These are phyloP conservation scores for Pleurotus sapidus DNA, from an alignment of 768 basidiomycete genomes.

Conservation along the genomic window DNA sequence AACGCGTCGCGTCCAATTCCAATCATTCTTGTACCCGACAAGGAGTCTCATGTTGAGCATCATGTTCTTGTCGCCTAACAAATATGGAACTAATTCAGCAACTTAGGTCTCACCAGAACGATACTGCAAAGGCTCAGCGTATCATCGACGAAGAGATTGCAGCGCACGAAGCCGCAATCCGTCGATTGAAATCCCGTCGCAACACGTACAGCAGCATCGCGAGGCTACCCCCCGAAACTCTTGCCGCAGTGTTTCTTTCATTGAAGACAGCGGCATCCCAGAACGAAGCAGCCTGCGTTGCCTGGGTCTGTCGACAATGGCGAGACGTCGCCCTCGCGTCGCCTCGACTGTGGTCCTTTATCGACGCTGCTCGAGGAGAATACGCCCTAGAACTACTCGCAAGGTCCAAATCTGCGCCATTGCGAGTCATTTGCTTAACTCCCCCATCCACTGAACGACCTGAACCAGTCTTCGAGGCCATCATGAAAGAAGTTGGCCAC, in stretches of 20 bases:
- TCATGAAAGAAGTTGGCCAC: background rate
- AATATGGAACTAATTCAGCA: too few species aligned
- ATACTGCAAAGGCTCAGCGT: too few species aligned
- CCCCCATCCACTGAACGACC: too few species aligned
- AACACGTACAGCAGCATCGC: background rate
- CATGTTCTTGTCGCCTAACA: too few species aligned
- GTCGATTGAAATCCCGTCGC: background rate
- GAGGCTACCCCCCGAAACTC: background rate
- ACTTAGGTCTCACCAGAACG: too few species aligned
- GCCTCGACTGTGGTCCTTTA: background rate
- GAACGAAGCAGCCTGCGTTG: background rate
- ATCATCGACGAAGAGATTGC: background rate
- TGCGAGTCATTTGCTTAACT: background rate
- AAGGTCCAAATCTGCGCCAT: background rate
- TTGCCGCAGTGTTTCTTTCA: background rate
- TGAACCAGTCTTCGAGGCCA: background rate
- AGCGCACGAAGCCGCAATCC: background rate
- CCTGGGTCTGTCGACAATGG: background rate
- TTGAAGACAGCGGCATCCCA: background rate
- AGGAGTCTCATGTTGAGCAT: too few species aligned
- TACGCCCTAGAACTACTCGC: background rate
- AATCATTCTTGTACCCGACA: too few species aligned
- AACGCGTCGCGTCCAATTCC: too few species aligned
- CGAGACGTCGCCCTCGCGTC: background rate
- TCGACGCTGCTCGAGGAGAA: background rate